Evolutionary conservation across 1,284 basidiomycete species (phyloP).

Genomic region (Mycena citricolor): DNA sequence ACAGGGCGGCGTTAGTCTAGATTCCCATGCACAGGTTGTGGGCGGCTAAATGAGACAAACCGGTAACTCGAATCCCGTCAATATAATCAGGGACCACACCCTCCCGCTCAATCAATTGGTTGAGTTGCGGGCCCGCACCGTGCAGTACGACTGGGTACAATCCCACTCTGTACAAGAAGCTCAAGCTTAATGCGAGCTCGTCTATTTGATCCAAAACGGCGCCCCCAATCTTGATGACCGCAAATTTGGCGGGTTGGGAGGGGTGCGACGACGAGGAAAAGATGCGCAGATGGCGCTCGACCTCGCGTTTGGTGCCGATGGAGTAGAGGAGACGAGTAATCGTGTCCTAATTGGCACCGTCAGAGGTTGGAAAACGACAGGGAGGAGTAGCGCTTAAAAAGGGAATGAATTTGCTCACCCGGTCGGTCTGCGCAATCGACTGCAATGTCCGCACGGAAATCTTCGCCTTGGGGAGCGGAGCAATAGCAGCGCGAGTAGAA

Average conservation of each 20-base stretch:
- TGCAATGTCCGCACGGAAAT: slow-evolving; percentile 35
- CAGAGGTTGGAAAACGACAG: too few relatives aligned
- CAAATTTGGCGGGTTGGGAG: slow-evolving; percentile 85
- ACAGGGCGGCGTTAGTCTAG: slow-evolving; percentile 11
- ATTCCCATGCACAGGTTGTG: background rate
- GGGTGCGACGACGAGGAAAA: slow-evolving; percentile 88
- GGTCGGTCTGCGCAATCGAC: slow-evolving; percentile 58
- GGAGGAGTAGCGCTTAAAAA: too few relatives aligned
- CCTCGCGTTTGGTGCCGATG: slow-evolving; percentile 92
- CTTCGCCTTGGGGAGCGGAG: slow-evolving; percentile 34
- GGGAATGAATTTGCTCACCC: too few relatives aligned
- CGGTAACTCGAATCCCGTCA: slow-evolving; percentile 93
- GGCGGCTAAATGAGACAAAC: slow-evolving; percentile 42
- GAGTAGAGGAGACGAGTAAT: slow-evolving; percentile 94
- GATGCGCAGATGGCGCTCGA: slow-evolving; percentile 94
- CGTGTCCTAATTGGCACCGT: too few relatives aligned
- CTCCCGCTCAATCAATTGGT: slow-evolving; percentile 86
- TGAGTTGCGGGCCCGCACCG: slow-evolving; percentile 93
- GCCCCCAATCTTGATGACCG: slow-evolving; percentile 93
- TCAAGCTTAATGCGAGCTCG: slow-evolving; percentile 88
- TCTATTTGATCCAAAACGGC: slow-evolving; percentile 89
- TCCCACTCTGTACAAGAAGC: slow-evolving; percentile 91
- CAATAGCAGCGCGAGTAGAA: too few relatives aligned
- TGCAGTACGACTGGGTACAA: slow-evolving; percentile 94
- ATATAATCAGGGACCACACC: slow-evolving; percentile 94